A percentile compares a stretch with the other conserved stretches of the same genome.
Conservation (phyloP, 2,329 filamentous ascomycete species). For the Corynespora cassiicola region DNA sequence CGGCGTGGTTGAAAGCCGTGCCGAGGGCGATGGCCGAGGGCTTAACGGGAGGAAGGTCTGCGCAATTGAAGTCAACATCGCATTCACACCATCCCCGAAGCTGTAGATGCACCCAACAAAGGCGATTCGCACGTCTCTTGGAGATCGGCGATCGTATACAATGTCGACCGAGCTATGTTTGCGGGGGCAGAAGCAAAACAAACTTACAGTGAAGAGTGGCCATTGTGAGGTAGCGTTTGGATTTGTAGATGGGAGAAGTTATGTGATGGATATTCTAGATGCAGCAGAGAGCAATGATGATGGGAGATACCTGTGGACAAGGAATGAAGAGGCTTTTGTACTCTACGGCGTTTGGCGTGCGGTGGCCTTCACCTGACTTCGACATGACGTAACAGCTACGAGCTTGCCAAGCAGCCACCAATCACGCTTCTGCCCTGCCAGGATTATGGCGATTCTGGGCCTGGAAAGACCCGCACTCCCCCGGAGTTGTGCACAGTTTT, state of each 20-base stretch:
- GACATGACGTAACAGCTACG: conserved; percentile 36
- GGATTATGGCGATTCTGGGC: conserved; percentile 19
- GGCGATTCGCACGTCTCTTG: conserved; percentile 5
- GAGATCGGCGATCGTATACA: conserved; percentile 20
- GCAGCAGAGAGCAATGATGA: conserved; percentile 6
- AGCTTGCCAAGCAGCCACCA: conserved; percentile 17
- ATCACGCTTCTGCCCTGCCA: conserved; percentile 14
- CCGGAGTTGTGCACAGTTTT: conserved; percentile 17
- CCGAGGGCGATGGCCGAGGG: conserved; percentile 97
- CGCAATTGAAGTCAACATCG: conserved; percentile 22
- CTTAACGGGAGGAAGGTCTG: conserved; percentile 85
- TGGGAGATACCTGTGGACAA: conserved; percentile 21
- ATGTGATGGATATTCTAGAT: conserved; percentile 14
- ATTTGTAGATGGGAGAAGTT: conserved; percentile 20
- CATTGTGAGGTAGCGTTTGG: conserved; percentile 54
- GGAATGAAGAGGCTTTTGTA: conserved; percentile 43
- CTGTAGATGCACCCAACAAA: background rate
- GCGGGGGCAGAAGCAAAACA: conserved; percentile 2
- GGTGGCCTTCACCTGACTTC: conserved; percentile 34
- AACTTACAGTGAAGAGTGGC: conserved; percentile 65
- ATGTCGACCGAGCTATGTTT: conserved; percentile 5
- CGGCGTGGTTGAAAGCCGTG: conserved; percentile 92
- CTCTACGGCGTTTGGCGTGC: conserved; percentile 15
- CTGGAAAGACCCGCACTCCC: conserved; percentile 17
- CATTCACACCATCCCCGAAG: background rate